Base-by-base conservation (phyloP, 768 basidiomycete species). In the Scleroderma bovista region DNA sequence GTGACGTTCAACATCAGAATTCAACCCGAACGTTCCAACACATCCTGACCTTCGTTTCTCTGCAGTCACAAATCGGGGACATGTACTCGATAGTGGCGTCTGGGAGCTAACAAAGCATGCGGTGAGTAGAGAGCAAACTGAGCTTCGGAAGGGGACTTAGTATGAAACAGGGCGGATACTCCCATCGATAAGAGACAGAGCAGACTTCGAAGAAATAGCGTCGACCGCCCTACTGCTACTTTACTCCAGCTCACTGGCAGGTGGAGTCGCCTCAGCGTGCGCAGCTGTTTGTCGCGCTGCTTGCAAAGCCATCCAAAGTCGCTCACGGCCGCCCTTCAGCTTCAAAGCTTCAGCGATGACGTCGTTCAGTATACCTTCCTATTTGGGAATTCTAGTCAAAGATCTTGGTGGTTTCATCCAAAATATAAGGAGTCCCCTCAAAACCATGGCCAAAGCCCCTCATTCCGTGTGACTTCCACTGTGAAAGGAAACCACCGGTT, bases 291-390 rank as follows among this genome's bases (percentile, higher is more conserved):
- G 26, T 29, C 26, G 26, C 9, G 26, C 26, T 29, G n/a, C n/a
- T n/a, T n/a, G 26, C 26, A 29, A 29, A 29, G 26, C 26, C 26
- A 29, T 29, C 26, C 26, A 29, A 29, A n/a, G n/a, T n/a, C n/a
- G n/a, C n/a, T n/a, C n/a, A n/a, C n/a, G n/a, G n/a, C n/a, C n/a
- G n/a, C n/a, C n/a, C n/a, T n/a, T n/a, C n/a, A n/a, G n/a, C n/a
- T n/a, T n/a, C n/a, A n/a, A n/a, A n/a, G n/a, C n/a, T n/a, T n/a
- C n/a, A n/a, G n/a, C n/a, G n/a, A 48, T 66, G 65, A 66, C 62
- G 66, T 68, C 66, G 60, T 42, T 31, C 19, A 15, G 24, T 9
- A 39, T 29, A 58, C 55, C 54, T 68, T 62, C 66, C 66, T 65
- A 65, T 62, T 40, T 40, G 9, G 51, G 66, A 51, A 42, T 48